A percentile compares a stretch with the other conserved stretches of the same genome.
Evolutionary conservation across 495 filamentous ascomycete species (phyloP).

Genomic region (Penicillium herquei): DNA sequence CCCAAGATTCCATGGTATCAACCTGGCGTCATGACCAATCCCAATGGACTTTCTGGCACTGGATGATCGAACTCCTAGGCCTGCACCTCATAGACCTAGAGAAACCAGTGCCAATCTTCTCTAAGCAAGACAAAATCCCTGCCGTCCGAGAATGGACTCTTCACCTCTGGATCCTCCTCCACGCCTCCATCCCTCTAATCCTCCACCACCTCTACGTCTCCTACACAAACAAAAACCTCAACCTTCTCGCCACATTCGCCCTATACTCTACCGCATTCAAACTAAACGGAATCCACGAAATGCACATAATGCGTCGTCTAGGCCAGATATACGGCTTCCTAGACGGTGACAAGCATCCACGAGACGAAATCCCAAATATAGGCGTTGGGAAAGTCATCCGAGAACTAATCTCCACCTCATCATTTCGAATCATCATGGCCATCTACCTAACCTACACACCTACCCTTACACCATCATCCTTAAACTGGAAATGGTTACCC

Average conservation of each 20-base stretch:
- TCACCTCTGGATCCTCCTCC: constrained; percentile 27
- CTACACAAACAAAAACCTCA: constrained; percentile 16
- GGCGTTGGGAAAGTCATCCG: constrained; percentile 24
- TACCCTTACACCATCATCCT: constrained; percentile 32
- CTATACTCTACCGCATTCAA: constrained; percentile 27
- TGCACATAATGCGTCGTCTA: constrained; percentile 26
- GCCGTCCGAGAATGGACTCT: constrained; percentile 20
- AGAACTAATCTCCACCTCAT: constrained; percentile 24
- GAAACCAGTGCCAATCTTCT: constrained; percentile 18
- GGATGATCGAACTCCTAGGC: constrained; percentile 24
- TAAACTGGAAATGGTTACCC: constrained; percentile 24
- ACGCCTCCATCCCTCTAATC: constrained; percentile 20
- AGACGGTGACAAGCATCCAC: constrained; percentile 29
- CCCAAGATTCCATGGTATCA: constrained; percentile 28
- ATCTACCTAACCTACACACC: constrained; percentile 25
- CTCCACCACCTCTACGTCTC: constrained; percentile 23
- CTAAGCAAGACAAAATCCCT: constrained; percentile 28
- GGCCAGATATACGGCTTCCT: constrained; percentile 27
- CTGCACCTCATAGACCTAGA: constrained; percentile 21
- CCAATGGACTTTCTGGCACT: constrained; percentile 23
- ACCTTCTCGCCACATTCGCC: constrained; percentile 14
- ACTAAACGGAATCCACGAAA: constrained; percentile 24
- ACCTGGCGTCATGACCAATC: constrained; percentile 28
- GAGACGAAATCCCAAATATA: constrained; percentile 28
- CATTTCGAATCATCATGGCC: constrained; percentile 24